Base-by-base conservation (phyloP, 352 stramenopile genomes). In the Globisporangium paddicum region DNA sequence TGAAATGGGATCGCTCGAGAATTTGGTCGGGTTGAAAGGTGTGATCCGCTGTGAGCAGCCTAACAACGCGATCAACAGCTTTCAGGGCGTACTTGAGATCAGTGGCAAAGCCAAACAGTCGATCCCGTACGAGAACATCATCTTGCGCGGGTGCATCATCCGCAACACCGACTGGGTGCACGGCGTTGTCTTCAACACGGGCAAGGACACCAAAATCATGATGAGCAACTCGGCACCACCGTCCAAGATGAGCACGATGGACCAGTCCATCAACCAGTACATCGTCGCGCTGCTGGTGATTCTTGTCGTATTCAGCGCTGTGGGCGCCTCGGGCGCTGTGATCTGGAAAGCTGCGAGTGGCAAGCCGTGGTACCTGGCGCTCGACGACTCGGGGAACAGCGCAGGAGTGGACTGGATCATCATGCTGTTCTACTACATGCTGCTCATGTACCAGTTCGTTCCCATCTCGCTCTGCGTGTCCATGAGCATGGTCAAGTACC, bases 391-490 rank as follows among this genome's bases (percentile, higher is more conserved):
- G 11, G 58, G 64, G 7, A 69, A 75, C 23, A 71, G 61, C 28
- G 34, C 37, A 5, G 67, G 67, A 1, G 68, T 77, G 4, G 76
- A 89, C 54, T 93, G 81, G 73, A 72, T 97, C 19, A 74, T 80
- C 25, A 89, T 98, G 68, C 71, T 98, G 21, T 90, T 98, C 32
- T 91, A 90, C 58, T 99, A 98, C 67, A 71, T 99, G 26, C 86
- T 98, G 18, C 78, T 99, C 52, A 95, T 98, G 77, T 97, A 93
- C 73, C 95, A 98, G 64, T 98, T 99, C 66, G 87, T 99, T 9
- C 97, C 97, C 10, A 92, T 99, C 61, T 98, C 92, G 54, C 80
- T 99, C 18, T 98, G 97, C 62, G 95, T 99, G 3, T 98, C 95
- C 9, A 95, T 99, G 66, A 96, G 96, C 63, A 91, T 98, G 55